These are phyloP conservation scores for Fusarium dlaminii DNA, from an alignment of 2,329 filamentous ascomycete species.

Conservation along the genomic window DNA sequence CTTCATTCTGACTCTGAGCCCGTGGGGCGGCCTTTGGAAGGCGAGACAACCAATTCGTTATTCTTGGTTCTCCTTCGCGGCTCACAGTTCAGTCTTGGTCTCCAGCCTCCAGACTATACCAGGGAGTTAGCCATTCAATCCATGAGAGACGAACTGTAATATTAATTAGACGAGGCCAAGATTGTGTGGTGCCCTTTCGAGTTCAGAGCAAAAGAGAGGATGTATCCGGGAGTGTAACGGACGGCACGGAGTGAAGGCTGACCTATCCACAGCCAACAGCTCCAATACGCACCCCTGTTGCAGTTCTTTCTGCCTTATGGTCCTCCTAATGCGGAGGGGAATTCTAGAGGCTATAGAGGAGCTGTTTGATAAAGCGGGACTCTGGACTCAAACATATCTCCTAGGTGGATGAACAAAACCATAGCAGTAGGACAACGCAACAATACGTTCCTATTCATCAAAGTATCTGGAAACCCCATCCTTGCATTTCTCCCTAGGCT, in stretches of 20 bases:
- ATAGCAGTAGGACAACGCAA: conserved; percentile 35
- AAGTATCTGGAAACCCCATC: conserved; percentile 26
- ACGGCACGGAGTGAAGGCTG: conserved; percentile 29
- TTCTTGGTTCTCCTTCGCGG: conserved; percentile 12
- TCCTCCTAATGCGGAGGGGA: conserved; percentile 37
- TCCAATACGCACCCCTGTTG: conserved; percentile 33
- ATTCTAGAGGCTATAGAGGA: conserved; percentile 25
- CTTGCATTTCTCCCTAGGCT: conserved; percentile 23
- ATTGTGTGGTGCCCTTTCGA: conserved; percentile 17
- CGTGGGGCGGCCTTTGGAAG: conserved; percentile 33
- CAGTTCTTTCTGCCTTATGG: conserved; percentile 28
- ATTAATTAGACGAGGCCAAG: neutral
- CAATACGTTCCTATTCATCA: conserved; percentile 28
- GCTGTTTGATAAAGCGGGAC: conserved; percentile 41
- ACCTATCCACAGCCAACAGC: conserved; percentile 29
- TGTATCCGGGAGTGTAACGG: conserved; percentile 41
- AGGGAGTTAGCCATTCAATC: neutral
- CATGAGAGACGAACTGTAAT: conserved; percentile 17
- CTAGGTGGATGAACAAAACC: conserved; percentile 29
- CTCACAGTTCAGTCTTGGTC: conserved; percentile 15
- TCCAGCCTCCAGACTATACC: neutral
- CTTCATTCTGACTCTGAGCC: conserved; percentile 33
- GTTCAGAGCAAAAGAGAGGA: conserved; percentile 22
- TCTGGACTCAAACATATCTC: conserved; percentile 28
- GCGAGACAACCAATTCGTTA: conserved; percentile 25